Evolutionary conservation across 768 basidiomycete genomes (phyloP), one percentile per base, ranked within the genome.

Genomic region (Panaeolus papilionaceus): DNA sequence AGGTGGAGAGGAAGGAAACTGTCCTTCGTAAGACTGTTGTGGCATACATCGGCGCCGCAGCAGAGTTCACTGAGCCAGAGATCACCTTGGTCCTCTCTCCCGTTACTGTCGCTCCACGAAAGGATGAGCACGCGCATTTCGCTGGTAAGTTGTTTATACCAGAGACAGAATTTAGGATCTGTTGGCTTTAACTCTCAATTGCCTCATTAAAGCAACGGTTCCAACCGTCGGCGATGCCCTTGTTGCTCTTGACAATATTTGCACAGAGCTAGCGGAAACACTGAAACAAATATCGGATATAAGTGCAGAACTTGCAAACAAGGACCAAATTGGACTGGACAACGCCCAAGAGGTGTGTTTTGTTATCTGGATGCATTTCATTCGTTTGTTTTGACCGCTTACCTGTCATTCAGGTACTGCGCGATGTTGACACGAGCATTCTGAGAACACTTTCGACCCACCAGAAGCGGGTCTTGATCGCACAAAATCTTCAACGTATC

Each of bases 171-270:
- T 42, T 4, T 42, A 42, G 16, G 16, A 4, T 42, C 40, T 11
- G 16, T 4, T 42, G 3, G 9, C 16, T 42, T 42, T 10, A 45
- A 18, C n/a, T 64, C 33, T 67, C 64, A 66, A 69, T 58, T 4
- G 64, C 18, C 20, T 6, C 4, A 38, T 64, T 67, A 9, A 69
- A 92, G 93, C 90, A 1, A 91, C 91, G 8, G 85, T 92, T 18
- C 93, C 93, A 10, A 92, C 90, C 0, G 80, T 95, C 3, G 91
- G 92, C 3, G 90, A 94, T 72, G 86, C 89, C 2, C 83, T 94
- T 26, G 87, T 90, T 63, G 87, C 90, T 0, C 79, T 94, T 51
- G 85, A 86, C 42, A 82, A 85, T 51, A 82, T 94, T 2, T 86
- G 86, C 64, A 82, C 80, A 8, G 89, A 91, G 69, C 85, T 96